These are phyloP conservation scores for Lactarius evosmus DNA, from an alignment of 768 basidiomycete species.

Conservation along the genomic window DNA sequence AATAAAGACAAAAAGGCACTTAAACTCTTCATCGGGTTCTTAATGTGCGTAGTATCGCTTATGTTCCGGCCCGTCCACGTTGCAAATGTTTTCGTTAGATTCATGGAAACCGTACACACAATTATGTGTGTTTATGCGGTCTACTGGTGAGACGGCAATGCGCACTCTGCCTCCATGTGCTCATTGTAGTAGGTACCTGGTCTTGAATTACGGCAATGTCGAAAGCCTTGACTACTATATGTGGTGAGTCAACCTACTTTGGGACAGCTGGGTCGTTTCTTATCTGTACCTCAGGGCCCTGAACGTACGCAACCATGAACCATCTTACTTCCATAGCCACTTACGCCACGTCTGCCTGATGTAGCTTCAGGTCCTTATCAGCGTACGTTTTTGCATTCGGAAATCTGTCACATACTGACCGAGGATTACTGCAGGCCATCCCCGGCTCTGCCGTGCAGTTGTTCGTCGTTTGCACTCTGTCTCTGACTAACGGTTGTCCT, in stretches of 20 bases:
- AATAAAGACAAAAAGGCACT: not conserved
- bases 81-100: constrained; percentile 28
- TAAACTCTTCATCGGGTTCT: not conserved
- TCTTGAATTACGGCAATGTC: constrained; percentile 43
- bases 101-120: constrained; percentile 46
- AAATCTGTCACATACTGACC: not conserved
- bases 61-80: too few species aligned
- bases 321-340: constrained; percentile 29
- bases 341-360: not conserved
- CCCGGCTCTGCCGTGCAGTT: not conserved
- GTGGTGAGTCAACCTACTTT: constrained; percentile 37
- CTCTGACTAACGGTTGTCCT: not conserved
- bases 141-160: constrained; percentile 40
- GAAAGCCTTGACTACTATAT: constrained; percentile 38
- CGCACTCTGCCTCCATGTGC: not conserved
- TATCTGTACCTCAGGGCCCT: constrained; percentile 21
- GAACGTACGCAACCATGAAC: constrained; percentile 24
- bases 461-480: not conserved
- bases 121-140: constrained; percentile 43
- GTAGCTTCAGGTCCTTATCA: not conserved
- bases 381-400: not conserved
- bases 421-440: not conserved
- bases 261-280: not conserved
- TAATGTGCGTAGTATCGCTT: not conserved
- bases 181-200: constrained; percentile 40